Conservation (phyloP, 257 asterid genomes). For the Mentha longifolia region DNA sequence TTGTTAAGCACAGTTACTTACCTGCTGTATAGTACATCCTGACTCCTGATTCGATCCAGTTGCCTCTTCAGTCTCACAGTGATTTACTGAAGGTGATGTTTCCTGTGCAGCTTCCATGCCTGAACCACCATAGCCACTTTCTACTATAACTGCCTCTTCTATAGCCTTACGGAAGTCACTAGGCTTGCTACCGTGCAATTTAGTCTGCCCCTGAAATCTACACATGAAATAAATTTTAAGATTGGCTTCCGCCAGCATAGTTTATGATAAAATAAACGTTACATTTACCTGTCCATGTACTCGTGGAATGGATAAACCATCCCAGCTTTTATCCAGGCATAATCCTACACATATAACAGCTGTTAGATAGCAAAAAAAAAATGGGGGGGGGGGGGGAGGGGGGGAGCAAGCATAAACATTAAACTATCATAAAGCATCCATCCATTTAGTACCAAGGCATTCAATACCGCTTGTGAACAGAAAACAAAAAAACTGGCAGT, state of each 20-base stretch:
- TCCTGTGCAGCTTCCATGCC: conserved; percentile 47
- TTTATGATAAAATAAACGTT: conserved; percentile 23
- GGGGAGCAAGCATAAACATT: conserved; percentile 21
- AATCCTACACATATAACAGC: conserved; percentile 61
- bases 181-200: conserved; percentile 89
- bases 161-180: conserved; percentile 73
- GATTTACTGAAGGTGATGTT: conserved; percentile 40
- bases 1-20: conserved; percentile 40
- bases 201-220: conserved; percentile 96
- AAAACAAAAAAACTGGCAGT: conserved; percentile 5
- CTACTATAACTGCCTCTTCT: conserved; percentile 84
- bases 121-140: conserved; percentile 51
- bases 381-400: too few species aligned
- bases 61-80: conserved; percentile 66
- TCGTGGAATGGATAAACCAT: conserved; percentile 87
- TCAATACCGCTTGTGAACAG: conserved; percentile 2
- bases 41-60: conserved; percentile 78
- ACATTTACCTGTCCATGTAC: conserved; percentile 74
- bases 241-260: conserved; percentile 8
- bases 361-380: conserved; percentile 1
- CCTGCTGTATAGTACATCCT: conserved; percentile 65
- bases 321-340: conserved; percentile 94
- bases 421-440: neutral
- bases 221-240: conserved; percentile 32
- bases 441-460: conserved; percentile 13